A percentile compares a stretch with the other conserved stretches of the same genome.
These are phyloP conservation scores for Ascoidea rubescens DNA, from an alignment of 805 yeast species.

Conservation along the genomic window DNA sequence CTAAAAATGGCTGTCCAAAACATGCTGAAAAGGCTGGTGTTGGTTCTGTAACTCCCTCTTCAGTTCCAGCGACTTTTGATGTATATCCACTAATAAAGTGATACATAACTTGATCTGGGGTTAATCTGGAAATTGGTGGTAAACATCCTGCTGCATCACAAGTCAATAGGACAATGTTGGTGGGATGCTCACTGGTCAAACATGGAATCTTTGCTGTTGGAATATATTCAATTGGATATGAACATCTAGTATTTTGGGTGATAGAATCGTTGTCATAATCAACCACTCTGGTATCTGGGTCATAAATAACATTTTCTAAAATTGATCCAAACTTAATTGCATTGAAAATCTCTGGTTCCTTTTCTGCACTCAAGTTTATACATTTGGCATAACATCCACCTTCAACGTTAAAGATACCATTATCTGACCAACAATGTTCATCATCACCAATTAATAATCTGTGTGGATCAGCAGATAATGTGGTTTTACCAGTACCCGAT, in stretches of 20 bases:
- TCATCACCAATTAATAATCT: constrained; percentile 94
- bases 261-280: constrained; percentile 72
- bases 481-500: constrained; percentile 97
- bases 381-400: constrained; percentile 99
- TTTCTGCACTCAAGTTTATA: constrained; percentile 74
- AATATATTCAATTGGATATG: constrained; percentile 93
- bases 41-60: constrained; percentile 97
- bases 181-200: constrained; percentile 74
- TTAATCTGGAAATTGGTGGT: constrained; percentile 90
- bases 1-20: constrained; percentile 98
- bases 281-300: constrained; percentile 63
- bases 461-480: constrained; percentile 93
- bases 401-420: constrained; percentile 97
- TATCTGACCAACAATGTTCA: constrained; percentile 98
- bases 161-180: constrained; percentile 81
- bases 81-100: constrained; percentile 98
- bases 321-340: constrained; percentile 92
- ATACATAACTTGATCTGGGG: constrained; percentile 96
- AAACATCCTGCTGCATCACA: constrained; percentile 98
- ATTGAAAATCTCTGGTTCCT: constrained; percentile 95
- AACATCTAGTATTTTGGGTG: constrained; percentile 97
- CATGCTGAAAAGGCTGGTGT: constrained; percentile 97
- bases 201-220: constrained; percentile 96
- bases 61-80: constrained; percentile 99
- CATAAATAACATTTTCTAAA: constrained; percentile 84